Conservation (phyloP, 2,329 filamentous ascomycete species). For the Aspergillus sp. region DNA sequence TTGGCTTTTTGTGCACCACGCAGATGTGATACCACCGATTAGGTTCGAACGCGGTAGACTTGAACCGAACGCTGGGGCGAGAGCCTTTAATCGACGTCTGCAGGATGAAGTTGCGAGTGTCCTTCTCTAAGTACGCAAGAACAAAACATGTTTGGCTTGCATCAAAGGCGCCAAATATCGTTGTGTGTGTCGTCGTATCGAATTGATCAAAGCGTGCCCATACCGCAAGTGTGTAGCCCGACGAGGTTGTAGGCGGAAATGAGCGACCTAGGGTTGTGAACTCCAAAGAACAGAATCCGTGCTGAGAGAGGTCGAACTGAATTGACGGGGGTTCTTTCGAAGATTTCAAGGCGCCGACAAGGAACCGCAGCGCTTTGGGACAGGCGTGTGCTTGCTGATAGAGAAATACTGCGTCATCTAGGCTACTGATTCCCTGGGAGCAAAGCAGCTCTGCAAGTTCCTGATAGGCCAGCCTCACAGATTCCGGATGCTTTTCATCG, state of each 20-base stretch:
- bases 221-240: constrained; percentile 83
- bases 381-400: constrained; percentile 57
- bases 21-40: constrained; percentile 91
- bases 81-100: constrained; percentile 89
- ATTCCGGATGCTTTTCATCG: constrained; percentile 51
- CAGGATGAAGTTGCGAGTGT: constrained; percentile 89
- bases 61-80: constrained; percentile 90
- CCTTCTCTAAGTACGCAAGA: constrained; percentile 88
- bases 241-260: constrained; percentile 77
- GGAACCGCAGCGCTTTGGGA: constrained; percentile 62
- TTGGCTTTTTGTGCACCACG: constrained; percentile 77
- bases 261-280: constrained; percentile 77
- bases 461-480: constrained; percentile 61
- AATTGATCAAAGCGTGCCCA: constrained; percentile 90
- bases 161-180: constrained; percentile 93
- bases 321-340: constrained; percentile 81
- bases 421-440: constrained; percentile 74
- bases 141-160: constrained; percentile 89
- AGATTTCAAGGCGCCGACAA: constrained; percentile 69
- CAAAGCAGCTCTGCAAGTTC: constrained; percentile 65
- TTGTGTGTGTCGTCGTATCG: constrained; percentile 83
- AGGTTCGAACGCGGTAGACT: constrained; percentile 72
- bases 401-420: constrained; percentile 82
- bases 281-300: constrained; percentile 89
- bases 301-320: constrained; percentile 86